A percentile compares a stretch with the other conserved stretches of the same genome.
Evolutionary conservation across 768 basidiomycete genomes (phyloP).

Genomic region (Baorangia bicolor): DNA sequence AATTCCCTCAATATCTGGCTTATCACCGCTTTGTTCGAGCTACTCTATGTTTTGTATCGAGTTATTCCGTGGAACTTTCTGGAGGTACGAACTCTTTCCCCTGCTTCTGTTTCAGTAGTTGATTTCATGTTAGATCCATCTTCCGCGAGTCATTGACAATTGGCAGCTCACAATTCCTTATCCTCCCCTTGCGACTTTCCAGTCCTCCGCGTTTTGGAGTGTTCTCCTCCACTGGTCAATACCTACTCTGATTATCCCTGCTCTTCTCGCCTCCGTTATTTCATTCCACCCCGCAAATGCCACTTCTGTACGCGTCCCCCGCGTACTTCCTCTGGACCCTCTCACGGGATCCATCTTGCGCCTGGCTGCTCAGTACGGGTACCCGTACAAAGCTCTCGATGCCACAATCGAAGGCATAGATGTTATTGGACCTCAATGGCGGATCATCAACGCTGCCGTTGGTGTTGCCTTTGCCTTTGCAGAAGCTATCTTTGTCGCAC

Average conservation of each 20-base stretch:
- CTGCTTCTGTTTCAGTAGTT: background rate
- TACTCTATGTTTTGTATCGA: slow-evolving; percentile 49
- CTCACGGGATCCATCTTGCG: slow-evolving; percentile 65
- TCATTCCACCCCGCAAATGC: slow-evolving; percentile 54
- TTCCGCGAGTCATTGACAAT: slow-evolving; percentile 10
- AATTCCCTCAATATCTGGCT: slow-evolving; percentile 62
- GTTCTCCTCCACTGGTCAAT: slow-evolving; percentile 62
- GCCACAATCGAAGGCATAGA: slow-evolving; percentile 41
- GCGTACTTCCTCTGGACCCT: slow-evolving; percentile 47
- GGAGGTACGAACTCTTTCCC: slow-evolving; percentile 33
- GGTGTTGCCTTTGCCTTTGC: slow-evolving; percentile 66
- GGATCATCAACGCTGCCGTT: slow-evolving; percentile 54
- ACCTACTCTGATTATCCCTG: slow-evolving; percentile 60
- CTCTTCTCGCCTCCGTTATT: slow-evolving; percentile 54
- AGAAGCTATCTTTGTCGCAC: slow-evolving; percentile 56
- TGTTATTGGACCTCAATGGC: slow-evolving; percentile 53
- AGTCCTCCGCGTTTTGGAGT: slow-evolving; percentile 48
- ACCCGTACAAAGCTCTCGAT: slow-evolving; percentile 42
- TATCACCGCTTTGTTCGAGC: slow-evolving; percentile 52
- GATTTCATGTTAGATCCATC: slow-evolving; percentile 14
- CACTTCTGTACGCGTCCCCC: slow-evolving; percentile 21
- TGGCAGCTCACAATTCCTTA: slow-evolving; percentile 40
- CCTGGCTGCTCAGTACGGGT: slow-evolving; percentile 58
- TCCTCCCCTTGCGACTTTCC: slow-evolving; percentile 47
- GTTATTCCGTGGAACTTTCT: slow-evolving; percentile 53